A percentile compares a stretch with the other conserved stretches of the same genome.
phyloP scores from a whole-genome alignment of 495 filamentous ascomycete genomes.

The Lasiosphaeria ovina region DNA sequence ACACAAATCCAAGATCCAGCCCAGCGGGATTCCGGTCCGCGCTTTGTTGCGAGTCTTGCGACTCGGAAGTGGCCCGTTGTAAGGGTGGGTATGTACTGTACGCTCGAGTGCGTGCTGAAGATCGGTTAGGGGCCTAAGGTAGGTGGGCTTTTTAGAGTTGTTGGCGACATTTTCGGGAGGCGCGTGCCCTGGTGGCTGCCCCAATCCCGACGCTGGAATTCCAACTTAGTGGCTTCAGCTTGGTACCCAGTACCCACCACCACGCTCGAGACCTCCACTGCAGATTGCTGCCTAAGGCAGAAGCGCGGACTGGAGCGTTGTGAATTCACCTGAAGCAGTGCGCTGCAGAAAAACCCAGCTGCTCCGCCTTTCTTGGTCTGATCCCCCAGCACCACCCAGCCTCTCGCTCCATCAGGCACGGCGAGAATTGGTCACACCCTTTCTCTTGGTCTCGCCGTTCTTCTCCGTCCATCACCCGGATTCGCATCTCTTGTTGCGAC shows the following conservation, averaged over 20 bases:
- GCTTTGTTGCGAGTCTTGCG: no score
- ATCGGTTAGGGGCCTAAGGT: background rate
- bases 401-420: constrained; percentile 32
- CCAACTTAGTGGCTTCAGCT: background rate
- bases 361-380: constrained; percentile 26
- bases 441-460: constrained; percentile 2
- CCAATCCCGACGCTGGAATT: constrained; percentile 1
- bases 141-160: background rate
- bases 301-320: constrained; percentile 8
- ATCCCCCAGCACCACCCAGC: constrained; percentile 28
- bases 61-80: no score
- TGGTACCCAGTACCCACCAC: background rate
- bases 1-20: no score
- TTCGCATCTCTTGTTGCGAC: background rate
- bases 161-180: background rate
- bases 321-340: constrained; percentile 22
- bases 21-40: no score
- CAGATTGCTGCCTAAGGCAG: constrained; percentile 13
- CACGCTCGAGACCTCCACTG: background rate
- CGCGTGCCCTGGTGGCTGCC: background rate
- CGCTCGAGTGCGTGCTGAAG: background rate
- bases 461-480: background rate
- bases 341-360: constrained; percentile 23
- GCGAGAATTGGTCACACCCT: constrained; percentile 23
- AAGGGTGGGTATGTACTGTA: background rate